Conservation (phyloP, 768 basidiomycete genomes). For the Trametes coccinea region DNA sequence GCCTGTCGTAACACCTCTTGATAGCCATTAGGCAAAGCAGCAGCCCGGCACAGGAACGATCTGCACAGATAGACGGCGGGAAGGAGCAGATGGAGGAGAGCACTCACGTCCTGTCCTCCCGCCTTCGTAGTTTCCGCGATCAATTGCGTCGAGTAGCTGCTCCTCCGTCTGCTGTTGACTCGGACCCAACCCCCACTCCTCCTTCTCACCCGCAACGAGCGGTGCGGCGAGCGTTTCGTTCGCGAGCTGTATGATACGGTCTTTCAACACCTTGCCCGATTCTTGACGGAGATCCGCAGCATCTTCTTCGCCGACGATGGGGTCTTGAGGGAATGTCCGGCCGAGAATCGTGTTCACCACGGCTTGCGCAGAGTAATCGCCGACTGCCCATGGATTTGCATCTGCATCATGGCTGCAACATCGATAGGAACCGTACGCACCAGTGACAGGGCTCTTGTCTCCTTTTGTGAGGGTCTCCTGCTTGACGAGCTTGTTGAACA, state of each 20-base stretch:
- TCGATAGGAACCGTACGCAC: constrained; percentile 32
- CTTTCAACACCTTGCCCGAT: constrained; percentile 44
- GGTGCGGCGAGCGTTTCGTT: constrained; percentile 70
- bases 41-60: too few relatives aligned
- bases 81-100: too few relatives aligned
- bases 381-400: constrained; percentile 51
- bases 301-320: constrained; percentile 95
- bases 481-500: constrained; percentile 83
- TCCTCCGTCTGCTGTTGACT: constrained; percentile 50
- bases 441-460: constrained; percentile 77
- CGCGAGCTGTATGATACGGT: constrained; percentile 77
- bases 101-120: constrained; percentile 71
- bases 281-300: constrained; percentile 69
- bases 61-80: too few relatives aligned
- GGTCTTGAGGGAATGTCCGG: constrained; percentile 78
- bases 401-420: neutral
- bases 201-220: constrained; percentile 55
- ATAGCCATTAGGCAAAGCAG: too few relatives aligned
- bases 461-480: constrained; percentile 86
- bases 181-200: constrained; percentile 74
- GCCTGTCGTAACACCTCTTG: too few relatives aligned
- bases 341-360: constrained; percentile 81
- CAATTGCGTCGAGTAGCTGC: constrained; percentile 82
- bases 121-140: constrained; percentile 75
- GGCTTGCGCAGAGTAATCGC: constrained; percentile 92